Percentiles rank a stretch among this genome's conserved stretches.
Evolutionary conservation across 164 flowering plant genomes (phyloP).

Genomic region (Aristolochia contorta): DNA sequence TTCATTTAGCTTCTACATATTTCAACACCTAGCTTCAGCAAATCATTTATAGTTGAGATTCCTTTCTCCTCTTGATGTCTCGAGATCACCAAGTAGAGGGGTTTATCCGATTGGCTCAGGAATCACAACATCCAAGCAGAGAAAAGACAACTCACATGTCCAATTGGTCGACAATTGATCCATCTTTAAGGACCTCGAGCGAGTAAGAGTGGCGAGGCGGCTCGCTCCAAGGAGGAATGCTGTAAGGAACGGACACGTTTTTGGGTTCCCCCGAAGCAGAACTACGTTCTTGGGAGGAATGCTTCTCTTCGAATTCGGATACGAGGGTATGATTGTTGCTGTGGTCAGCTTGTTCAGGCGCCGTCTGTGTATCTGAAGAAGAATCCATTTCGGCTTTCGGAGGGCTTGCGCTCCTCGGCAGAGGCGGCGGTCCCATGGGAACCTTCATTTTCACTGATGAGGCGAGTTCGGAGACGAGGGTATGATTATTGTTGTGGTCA

Average conservation of each 20-base stretch:
- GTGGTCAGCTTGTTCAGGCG: conserved; percentile 10
- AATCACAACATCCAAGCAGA: neutral
- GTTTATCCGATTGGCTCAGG: neutral
- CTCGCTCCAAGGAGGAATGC: conserved; percentile 79
- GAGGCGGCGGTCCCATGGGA: conserved; percentile 63
- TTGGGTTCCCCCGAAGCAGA: conserved; percentile 1
- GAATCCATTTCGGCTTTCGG: neutral
- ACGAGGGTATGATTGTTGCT: conserved; percentile 3
- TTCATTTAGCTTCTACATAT: too few relatives aligned
- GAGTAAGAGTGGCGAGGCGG: conserved; percentile 52
- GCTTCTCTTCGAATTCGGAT: neutral
- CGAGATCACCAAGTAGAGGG: neutral
- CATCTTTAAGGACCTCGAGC: conserved; percentile 84
- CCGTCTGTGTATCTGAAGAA: neutral
- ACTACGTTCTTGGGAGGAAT: neutral
- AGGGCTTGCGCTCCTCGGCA: conserved; percentile 16
- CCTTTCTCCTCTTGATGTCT: too few relatives aligned
- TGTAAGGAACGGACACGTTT: conserved; percentile 45
- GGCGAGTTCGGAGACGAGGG: neutral
- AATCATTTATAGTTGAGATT: too few relatives aligned
- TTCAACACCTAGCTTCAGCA: too few relatives aligned
- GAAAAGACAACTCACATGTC: conserved; percentile 41
- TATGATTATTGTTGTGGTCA: conserved; percentile 9
- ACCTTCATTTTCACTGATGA: conserved; percentile 25
- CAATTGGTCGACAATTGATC: conserved; percentile 56